Evolutionary conservation across 2,329 filamentous ascomycete species (phyloP), one percentile per base, ranked within the genome.

Genomic region (Colletotrichum falcatum): DNA sequence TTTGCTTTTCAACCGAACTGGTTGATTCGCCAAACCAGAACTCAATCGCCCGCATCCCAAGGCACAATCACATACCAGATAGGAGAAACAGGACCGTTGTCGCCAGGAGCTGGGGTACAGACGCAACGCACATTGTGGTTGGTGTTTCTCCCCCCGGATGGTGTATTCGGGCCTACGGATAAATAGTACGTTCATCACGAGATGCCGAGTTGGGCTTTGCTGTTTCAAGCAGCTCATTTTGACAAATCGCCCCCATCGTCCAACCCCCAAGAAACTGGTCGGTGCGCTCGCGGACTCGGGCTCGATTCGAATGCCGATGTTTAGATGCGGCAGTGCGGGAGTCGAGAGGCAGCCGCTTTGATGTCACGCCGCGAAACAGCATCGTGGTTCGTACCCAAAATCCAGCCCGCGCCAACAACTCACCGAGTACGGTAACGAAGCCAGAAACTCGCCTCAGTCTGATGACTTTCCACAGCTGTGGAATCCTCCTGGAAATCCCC

Each of bases 321-420:
- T 70, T 58, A 53, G 67, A 70, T 30, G 67, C 23, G 44, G 30
- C 39, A 33, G 23, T 28, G 26, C 48, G 26, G 14, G 3, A 9
- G 53, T 46, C 14, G 39, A 53, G 23, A 30, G 23, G 28, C 48
- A 44, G 48, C 44, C 64, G 67, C 67, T 70, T 67, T 62, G 67
- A 70, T 67, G 67, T 54, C 28, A 62, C 64, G 44, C 53, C 62
- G 64, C 67, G 58, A 67, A 70, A 67, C 67, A 67, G 42, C 51
- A 53, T 67, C 8, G n/a, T n/a, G n/a, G n/a, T n/a, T n/a, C n/a
- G 58, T 39, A 53, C 56, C 39, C 53, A 20, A 53, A 53, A 35
- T 48, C 56, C 51, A 66, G 51, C 46, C 11, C 33, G 18, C 33
- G 3, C 39, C 9, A 9, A 5, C 49, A 42, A 63, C 59, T 63